phyloP scores from a whole-genome alignment of 2,329 filamentous ascomycete species.

The Didymella pinodella region DNA sequence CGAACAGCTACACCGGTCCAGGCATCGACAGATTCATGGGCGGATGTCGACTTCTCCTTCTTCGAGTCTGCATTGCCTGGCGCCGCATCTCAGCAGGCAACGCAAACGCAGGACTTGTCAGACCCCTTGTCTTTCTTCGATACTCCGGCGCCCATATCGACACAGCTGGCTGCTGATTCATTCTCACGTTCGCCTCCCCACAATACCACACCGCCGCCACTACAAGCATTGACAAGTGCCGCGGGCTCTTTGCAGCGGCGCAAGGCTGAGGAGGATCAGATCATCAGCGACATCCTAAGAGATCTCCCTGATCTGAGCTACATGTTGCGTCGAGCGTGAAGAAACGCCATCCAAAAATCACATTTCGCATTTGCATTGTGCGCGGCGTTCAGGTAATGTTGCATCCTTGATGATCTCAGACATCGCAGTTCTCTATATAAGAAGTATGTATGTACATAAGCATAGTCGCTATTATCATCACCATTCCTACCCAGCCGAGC shows the following conservation, averaged over 20 bases:
- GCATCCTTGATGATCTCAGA: background rate
- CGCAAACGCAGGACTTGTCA: conserved; percentile 19
- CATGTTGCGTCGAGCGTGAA: conserved; percentile 33
- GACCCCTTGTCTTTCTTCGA: conserved; percentile 42
- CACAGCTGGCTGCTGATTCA: conserved; percentile 23
- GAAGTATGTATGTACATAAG: conserved; percentile 7
- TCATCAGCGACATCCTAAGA: conserved; percentile 35
- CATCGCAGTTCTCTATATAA: background rate
- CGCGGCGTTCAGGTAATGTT: background rate
- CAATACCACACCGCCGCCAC: conserved; percentile 24
- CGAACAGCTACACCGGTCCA: conserved; percentile 12
- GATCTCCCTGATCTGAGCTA: conserved; percentile 46
- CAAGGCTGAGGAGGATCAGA: conserved; percentile 42
- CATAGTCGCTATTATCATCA: background rate
- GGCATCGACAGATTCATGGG: conserved; percentile 16
- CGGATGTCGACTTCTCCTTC: conserved; percentile 34
- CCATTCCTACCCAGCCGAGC: background rate
- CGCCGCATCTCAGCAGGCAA: conserved; percentile 4
- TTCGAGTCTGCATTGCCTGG: conserved; percentile 40
- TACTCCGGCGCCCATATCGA: conserved; percentile 22
- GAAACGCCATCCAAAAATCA: background rate
- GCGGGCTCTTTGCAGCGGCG: conserved; percentile 36
- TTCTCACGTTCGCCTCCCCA: conserved; percentile 34
- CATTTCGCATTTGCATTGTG: background rate
- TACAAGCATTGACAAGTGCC: conserved; percentile 37